Evolutionary conservation across 306 rosid species (phyloP).

Genomic region (Arachis stenosperma): DNA sequence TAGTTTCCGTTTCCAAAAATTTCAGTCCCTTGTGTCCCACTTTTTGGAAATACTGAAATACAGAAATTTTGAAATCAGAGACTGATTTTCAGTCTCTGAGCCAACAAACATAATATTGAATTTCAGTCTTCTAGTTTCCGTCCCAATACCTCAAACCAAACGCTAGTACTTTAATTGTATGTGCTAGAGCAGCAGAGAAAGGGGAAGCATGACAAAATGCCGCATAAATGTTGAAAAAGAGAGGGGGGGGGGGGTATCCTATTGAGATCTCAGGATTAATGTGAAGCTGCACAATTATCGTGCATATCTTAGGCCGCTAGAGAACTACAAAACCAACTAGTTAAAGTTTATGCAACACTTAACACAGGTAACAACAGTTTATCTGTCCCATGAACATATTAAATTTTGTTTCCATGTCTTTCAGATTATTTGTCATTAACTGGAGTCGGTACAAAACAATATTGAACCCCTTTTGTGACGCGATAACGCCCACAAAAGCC

Average conservation of each 20-base stretch:
- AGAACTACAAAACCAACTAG: not conserved
- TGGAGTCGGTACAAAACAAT: not conserved
- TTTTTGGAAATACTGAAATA: too few relatives aligned
- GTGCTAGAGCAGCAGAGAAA: not conserved
- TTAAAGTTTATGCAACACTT: too few relatives aligned
- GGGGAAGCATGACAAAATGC: not conserved
- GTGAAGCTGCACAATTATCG: not conserved
- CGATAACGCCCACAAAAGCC: constrained; percentile 1
- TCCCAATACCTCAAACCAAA: too few relatives aligned
- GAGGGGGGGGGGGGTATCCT: not conserved
- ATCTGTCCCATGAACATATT: too few relatives aligned
- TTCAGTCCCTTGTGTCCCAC: too few relatives aligned
- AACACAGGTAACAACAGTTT: too few relatives aligned
- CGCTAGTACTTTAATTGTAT: not conserved
- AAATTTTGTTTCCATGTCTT: too few relatives aligned
- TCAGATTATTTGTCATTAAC: not conserved
- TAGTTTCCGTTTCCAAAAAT: too few relatives aligned
- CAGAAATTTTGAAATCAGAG: too few relatives aligned
- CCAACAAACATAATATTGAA: not conserved
- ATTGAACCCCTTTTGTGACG: not conserved
- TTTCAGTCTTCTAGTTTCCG: too few relatives aligned
- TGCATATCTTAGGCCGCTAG: not conserved
- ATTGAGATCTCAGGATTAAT: not conserved
- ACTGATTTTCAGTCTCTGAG: too few relatives aligned
- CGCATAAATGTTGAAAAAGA: not conserved